These are phyloP conservation scores for Saccharomycopsis microspora DNA, from an alignment of 805 yeast genomes.

Conservation along the genomic window DNA sequence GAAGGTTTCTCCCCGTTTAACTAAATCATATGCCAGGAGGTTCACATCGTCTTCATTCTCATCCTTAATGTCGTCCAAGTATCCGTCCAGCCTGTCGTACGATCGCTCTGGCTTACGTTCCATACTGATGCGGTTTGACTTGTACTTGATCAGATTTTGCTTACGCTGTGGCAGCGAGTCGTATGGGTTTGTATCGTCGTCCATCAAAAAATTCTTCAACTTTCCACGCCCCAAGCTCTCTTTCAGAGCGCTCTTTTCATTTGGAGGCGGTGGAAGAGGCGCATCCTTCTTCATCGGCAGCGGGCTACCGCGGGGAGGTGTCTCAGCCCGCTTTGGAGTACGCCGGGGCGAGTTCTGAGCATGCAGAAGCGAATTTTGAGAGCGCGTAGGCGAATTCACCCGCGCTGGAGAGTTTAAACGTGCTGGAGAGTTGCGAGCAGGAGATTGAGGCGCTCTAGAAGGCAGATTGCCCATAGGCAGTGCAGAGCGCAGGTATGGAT, in stretches of 20 bases:
- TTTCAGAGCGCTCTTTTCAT: neutral
- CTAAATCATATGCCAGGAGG: conserved; percentile 1
- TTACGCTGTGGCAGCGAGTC: neutral
- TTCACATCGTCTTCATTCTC: conserved; percentile 3
- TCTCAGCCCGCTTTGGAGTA: neutral
- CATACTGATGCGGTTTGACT: neutral
- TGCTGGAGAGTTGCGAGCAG: too few species aligned
- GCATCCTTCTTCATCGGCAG: neutral
- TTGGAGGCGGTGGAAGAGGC: neutral
- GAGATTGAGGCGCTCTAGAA: too few species aligned
- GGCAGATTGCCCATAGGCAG: too few species aligned
- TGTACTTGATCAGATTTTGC: neutral
- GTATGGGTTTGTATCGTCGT: conserved; percentile 4
- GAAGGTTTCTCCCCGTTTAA: neutral
- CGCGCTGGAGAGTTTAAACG: neutral
- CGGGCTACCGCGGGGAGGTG: neutral
- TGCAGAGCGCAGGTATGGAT: neutral
- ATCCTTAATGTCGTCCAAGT: conserved; percentile 1
- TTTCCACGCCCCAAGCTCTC: neutral
- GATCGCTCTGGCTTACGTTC: too few species aligned
- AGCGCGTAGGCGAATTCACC: neutral
- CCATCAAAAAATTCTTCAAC: conserved; percentile 2
- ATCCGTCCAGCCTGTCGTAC: neutral
- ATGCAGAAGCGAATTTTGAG: neutral
- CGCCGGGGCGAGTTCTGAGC: neutral